A percentile compares a stretch with the other conserved stretches of the same genome.
phyloP scores from a whole-genome alignment of 768 basidiomycete species.

The Dioszegia hungarica region DNA sequence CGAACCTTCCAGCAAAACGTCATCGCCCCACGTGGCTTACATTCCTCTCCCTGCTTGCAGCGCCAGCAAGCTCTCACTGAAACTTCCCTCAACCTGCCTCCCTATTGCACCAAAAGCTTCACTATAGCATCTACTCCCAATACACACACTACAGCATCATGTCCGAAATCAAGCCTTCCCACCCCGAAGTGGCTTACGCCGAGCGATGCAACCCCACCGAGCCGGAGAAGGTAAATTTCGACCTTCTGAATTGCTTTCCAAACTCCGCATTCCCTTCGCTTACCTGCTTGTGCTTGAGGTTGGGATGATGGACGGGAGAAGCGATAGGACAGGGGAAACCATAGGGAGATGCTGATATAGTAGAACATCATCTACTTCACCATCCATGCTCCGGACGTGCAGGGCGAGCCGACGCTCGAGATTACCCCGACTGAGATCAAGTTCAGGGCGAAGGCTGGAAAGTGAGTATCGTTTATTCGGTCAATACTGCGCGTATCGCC shows the following conservation, averaged over 20 bases:
- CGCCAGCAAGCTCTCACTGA: neutral
- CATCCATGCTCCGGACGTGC: constrained; percentile 45
- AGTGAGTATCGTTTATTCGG: constrained; percentile 30
- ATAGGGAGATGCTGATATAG: too few species aligned
- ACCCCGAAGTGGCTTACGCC: constrained; percentile 92
- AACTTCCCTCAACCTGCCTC: neutral
- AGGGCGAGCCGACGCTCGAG: constrained; percentile 46
- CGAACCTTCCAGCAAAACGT: constrained; percentile 7
- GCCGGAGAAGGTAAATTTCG: constrained; percentile 63
- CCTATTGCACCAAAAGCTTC: neutral
- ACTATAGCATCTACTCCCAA: neutral
- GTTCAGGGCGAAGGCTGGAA: constrained; percentile 49
- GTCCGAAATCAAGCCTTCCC: constrained; percentile 43
- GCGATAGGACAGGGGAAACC: too few species aligned
- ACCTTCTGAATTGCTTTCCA: too few species aligned
- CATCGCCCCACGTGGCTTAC: neutral
- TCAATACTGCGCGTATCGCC: neutral
- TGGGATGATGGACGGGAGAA: too few species aligned
- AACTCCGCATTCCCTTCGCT: too few species aligned
- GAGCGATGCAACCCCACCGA: constrained; percentile 71
- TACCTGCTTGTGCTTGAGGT: too few species aligned
- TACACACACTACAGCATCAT: constrained; percentile 18
- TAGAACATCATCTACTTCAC: constrained; percentile 86
- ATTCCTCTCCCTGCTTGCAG: too few species aligned
- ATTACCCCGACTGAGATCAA: constrained; percentile 47